Base-by-base conservation (phyloP, 352 stramenopile species). In the Discostella stelligera region DNA sequence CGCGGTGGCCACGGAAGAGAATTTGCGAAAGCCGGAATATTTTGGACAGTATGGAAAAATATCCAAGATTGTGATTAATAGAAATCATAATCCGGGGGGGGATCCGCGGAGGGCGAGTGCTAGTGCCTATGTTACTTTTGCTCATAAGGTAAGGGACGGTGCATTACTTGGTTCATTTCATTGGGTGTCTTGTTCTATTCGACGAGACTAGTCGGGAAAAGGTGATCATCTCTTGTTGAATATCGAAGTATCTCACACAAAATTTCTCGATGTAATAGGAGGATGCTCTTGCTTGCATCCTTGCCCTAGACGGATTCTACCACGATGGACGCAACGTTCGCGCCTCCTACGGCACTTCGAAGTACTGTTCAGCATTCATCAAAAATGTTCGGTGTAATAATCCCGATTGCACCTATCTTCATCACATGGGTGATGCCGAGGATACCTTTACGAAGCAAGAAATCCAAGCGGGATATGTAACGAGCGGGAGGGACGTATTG, bases 381-480 rank as follows among this genome's bases (percentile, higher is more conserved):
- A 94, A 94, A 72, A 92, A 85, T 71, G 89, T 94, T 54, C 80
- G 87, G 18, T 94, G 89, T 70, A 93, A 91, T 60, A 94, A 94
- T 59, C 89, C 89, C 41, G 89, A 94, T 46, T 94, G 89, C 66
- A 94, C 89, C 7, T 94, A 94, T 56, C 65, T 94, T 7, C 89
- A 94, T 62, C 68, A 87, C 48, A 91, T 94, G 89, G 89, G 89
- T 25, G 86, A 89, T 60, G 76, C 78, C 2, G 89, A 93, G 79
- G 87, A 93, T 66, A 94, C 84, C 6, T 94, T 93, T 72, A 91
- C 87, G 23, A 94, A 94, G 65, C 89, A 94, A 75, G 89, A 93
- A 81, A 94, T 94, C 73, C 89, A 94, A 75, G 89, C 89, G 14
- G 89, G 89, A 49, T 94, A 93, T 60, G 89, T 94, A 2, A 94